A percentile compares a stretch with the other conserved stretches of the same genome.
These are phyloP conservation scores for Sonneratia caseolaris DNA, from an alignment of 345 rosid genomes.

Conservation along the genomic window DNA sequence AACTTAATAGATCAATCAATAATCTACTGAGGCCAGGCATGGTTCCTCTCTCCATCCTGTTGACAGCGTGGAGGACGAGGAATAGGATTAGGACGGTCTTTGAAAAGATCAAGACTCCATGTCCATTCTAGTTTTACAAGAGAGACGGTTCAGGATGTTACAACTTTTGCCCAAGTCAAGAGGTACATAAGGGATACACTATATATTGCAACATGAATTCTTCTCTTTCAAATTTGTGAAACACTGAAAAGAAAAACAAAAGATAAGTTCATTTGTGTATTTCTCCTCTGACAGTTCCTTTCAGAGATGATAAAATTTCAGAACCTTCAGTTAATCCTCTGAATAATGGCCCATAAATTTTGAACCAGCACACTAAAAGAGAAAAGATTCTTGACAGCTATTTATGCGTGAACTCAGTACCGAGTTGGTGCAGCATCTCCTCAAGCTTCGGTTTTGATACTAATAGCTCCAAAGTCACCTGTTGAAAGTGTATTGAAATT, in stretches of 20 bases:
- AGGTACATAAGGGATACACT: too few species aligned
- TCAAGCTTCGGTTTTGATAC: constrained; percentile 34
- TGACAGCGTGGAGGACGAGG: neutral
- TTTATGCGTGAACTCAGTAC: constrained; percentile 26
- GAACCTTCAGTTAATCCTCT: neutral
- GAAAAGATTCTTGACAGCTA: neutral
- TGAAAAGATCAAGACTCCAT: neutral
- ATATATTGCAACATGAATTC: too few species aligned
- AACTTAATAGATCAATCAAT: neutral
- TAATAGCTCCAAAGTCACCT: constrained; percentile 63
- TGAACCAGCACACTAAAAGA: neutral
- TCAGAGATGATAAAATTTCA: neutral
- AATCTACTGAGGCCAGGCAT: neutral
- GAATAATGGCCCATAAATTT: neutral
- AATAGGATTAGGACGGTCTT: neutral
- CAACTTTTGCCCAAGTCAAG: too few species aligned
- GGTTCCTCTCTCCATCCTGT: neutral
- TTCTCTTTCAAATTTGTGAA: neutral
- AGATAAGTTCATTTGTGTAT: neutral
- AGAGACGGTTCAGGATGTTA: neutral
- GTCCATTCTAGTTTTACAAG: neutral
- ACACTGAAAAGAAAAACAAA: neutral
- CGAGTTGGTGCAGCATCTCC: constrained; percentile 37
- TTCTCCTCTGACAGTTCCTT: neutral
- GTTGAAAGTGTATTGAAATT: constrained; percentile 5